Evolutionary conservation across 371 early-diverging fungal genomes (phyloP), one percentile per base, ranked within the genome.

Genomic region (Apophysomyces elegans): DNA sequence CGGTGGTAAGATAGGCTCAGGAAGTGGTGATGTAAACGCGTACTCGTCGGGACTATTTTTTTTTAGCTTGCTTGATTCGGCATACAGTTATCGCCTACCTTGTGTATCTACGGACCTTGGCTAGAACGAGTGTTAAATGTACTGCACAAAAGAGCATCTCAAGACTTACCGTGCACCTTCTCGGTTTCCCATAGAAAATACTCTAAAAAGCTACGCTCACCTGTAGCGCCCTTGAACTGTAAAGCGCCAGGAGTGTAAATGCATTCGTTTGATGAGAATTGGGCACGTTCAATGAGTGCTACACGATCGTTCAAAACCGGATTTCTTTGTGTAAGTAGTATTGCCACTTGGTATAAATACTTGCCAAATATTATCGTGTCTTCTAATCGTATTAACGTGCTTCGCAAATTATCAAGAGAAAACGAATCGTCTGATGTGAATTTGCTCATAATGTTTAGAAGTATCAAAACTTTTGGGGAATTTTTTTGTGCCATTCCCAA

Each of bases 331-430:
- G 46, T 18, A 45, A 45, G 2, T 13, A 4, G 7, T 18, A 7
- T 0, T 14, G 32, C 32, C 32, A 26, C 46, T n/a, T 45, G 0
- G 0, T 45, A 45, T 45, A 45, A 18, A 43, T 47, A 26, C 74
- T 58, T 80, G 93, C 94, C 93, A 77, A 96, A 98, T 56, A 97
- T 95, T 73, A 98, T 96, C 8, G 96, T 93, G 78, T 98, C 97
- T 76, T 98, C 97, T 35, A 96, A 84, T 9, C 94, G 88, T 63
- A 94, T 86, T n/a, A 94, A 80, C 14, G 89, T 88, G 72, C 87
- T 80, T 11, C 93, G 86, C 41, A 94, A 75, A 73, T 86, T 86
- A 61, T 77, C 80, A 14, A 88, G 72, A 8, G 78, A 63, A 8
- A 83, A 77, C 13, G 71, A 47, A 47, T 67, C 67, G 50, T 78